phyloP scores from a whole-genome alignment of 345 rosid species.

The Arabis alpina region DNA sequence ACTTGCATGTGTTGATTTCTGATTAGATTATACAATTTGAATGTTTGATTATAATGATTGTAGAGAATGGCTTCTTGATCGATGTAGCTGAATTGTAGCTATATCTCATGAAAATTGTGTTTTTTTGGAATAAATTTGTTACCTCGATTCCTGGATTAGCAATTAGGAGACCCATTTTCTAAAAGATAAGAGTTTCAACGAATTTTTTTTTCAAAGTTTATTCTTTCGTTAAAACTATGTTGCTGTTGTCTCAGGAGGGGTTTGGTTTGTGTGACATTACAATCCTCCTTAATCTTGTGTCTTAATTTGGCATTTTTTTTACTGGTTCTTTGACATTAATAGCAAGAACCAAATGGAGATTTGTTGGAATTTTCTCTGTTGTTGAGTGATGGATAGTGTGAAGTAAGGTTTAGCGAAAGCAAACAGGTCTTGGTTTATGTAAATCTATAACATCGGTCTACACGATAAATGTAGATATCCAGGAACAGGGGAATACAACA shows the following conservation, averaged over 20 bases:
- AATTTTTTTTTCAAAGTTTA: background rate
- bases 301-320: background rate
- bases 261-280: conserved; percentile 13
- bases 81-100: background rate
- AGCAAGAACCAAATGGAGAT: background rate
- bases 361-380: background rate
- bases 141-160: background rate
- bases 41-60: too few species aligned
- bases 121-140: background rate
- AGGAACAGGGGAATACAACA: conserved; percentile 87
- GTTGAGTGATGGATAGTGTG: background rate
- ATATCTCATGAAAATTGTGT: background rate
- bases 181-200: background rate
- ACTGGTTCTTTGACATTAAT: background rate
- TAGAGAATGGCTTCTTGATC: too few species aligned
- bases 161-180: background rate
- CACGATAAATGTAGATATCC: conserved; percentile 55
- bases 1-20: background rate
- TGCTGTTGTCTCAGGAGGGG: background rate
- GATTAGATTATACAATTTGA: background rate
- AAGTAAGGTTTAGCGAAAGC: background rate
- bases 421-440: background rate
- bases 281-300: background rate
- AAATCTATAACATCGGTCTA: background rate
- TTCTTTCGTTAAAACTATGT: background rate